Evolutionary conservation across 768 basidiomycete species (phyloP), one percentile per base, ranked within the genome.

Genomic region (Dentipellis fragilis): DNA sequence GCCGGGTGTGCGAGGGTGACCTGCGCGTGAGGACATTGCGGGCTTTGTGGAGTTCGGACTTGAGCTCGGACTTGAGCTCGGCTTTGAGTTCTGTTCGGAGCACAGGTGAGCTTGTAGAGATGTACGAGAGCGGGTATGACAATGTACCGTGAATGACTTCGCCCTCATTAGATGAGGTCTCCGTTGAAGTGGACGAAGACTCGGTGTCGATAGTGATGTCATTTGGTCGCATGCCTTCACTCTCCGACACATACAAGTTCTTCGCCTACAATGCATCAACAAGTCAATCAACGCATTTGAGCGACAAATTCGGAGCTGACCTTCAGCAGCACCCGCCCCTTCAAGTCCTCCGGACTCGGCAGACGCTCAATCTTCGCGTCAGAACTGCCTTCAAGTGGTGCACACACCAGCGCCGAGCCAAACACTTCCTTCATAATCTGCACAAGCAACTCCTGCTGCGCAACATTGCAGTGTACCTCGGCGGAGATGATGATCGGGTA

Each of bases 401-500:
- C 69, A 37, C 67, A 72, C 38, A 87, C 71, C 23, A 87, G 69
- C 8, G 72, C 69, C 4, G 75, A 71, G 1, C 83, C 83, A 61
- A 87, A 83, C 14, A 75, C 76, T 16, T 79, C 76, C 46, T 66
- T 69, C 81, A 98, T 81, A 63, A 94, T 91, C 2, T 74, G 64
- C 0, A 81, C 93, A 12, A 96, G 75, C 65, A 76, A 75, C 38
- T 88, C 87, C 67, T 98, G 94, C 66, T 93, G 89, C 23, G 74
- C 69, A 14, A 91, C 56, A 0, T 79, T 74, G 67, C 92, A 95
- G 64, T 95, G 93, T 1, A 94, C 79, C 71, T 98, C 94, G 11
- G 93, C 89, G 2, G 92, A 94, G 54, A 98, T 87, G 64, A 98
- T 83, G 65, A 98, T 74, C 1, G 94, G 94, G 64, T 93, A 96